These are phyloP conservation scores for Cerrena zonata DNA, from an alignment of 1,284 basidiomycete genomes.

Conservation along the genomic window DNA sequence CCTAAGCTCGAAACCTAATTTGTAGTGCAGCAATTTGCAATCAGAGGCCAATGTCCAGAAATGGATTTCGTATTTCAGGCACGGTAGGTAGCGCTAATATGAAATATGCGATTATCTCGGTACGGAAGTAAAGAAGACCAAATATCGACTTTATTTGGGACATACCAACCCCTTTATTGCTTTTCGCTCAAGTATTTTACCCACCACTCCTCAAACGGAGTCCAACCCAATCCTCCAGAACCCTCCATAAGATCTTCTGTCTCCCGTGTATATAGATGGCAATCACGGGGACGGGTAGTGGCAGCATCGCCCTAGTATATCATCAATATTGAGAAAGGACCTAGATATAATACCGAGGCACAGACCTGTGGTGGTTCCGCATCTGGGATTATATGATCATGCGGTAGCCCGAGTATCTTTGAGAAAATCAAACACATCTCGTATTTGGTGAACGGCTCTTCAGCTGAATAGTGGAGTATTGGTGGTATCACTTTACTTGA, in stretches of 20 bases:
- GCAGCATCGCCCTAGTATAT: slow-evolving; percentile 40
- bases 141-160: no score
- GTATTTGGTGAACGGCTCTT: slow-evolving; percentile 78
- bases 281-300: slow-evolving; percentile 65
- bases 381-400: slow-evolving; percentile 64
- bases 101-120: no score
- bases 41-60: no score
- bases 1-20: no score
- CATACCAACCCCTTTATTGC: slow-evolving; percentile 14
- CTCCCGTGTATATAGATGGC: slow-evolving; percentile 62
- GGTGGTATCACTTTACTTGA: slow-evolving; percentile 41
- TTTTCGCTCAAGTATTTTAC: slow-evolving; percentile 29
- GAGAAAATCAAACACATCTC: slow-evolving; percentile 76
- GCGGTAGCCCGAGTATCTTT: slow-evolving; percentile 56
- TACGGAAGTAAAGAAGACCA: no score
- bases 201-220: slow-evolving; percentile 77
- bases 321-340: neutral
- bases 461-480: slow-evolving; percentile 71
- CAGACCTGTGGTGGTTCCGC: slow-evolving; percentile 49
- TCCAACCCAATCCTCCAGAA: slow-evolving; percentile 53
- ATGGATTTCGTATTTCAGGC: no score
- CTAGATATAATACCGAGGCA: neutral
- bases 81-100: no score
- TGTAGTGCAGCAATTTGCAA: no score
- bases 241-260: slow-evolving; percentile 54